A percentile compares a stretch with the other conserved stretches of the same genome.
These are phyloP conservation scores for Laburnicola sp. DNA, from an alignment of 2,329 filamentous ascomycete genomes.

Conservation along the genomic window DNA sequence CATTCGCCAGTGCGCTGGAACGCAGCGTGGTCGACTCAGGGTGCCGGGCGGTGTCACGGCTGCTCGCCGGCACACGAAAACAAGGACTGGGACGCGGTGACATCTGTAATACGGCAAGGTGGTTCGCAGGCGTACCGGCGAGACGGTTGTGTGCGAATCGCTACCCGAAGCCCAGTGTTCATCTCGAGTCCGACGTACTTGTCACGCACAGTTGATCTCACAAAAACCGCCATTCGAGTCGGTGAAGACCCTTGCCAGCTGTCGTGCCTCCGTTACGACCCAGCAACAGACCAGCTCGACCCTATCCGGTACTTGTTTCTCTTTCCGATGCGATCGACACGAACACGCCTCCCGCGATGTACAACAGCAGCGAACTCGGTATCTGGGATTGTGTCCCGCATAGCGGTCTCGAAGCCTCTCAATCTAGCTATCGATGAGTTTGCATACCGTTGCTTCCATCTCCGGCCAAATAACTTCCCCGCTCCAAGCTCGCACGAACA, in stretches of 20 bases:
- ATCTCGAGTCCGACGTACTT: constrained; percentile 4
- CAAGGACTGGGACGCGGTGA: constrained; percentile 26
- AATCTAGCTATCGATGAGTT: constrained; percentile 5
- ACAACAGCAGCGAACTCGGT: constrained; percentile 21
- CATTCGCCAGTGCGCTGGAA: constrained; percentile 15
- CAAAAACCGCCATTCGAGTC: constrained; percentile 11
- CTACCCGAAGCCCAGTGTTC: constrained; percentile 14
- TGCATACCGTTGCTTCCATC: not conserved
- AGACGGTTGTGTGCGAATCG: constrained; percentile 17
- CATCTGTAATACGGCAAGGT: constrained; percentile 31
- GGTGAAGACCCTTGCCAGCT: constrained; percentile 15
- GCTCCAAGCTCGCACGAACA: not conserved
- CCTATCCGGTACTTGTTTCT: constrained; percentile 4
- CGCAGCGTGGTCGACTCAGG: constrained; percentile 6
- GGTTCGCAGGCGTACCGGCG: constrained; percentile 12
- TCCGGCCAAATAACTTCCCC: not conserved
- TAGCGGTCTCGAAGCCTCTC: constrained; percentile 5
- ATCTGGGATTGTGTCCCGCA: constrained; percentile 17
- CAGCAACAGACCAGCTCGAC: constrained; percentile 3
- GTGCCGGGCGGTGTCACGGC: constrained; percentile 13
- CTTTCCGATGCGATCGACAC: constrained; percentile 10
- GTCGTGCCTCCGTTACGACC: constrained; percentile 10
- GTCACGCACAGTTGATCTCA: constrained; percentile 3
- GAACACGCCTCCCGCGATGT: constrained; percentile 10
- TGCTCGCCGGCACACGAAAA: constrained; percentile 31